A percentile compares a stretch with the other conserved stretches of the same genome.
phyloP scores from a whole-genome alignment of 106 monocot species.

The Dactylorhiza incarnata region DNA sequence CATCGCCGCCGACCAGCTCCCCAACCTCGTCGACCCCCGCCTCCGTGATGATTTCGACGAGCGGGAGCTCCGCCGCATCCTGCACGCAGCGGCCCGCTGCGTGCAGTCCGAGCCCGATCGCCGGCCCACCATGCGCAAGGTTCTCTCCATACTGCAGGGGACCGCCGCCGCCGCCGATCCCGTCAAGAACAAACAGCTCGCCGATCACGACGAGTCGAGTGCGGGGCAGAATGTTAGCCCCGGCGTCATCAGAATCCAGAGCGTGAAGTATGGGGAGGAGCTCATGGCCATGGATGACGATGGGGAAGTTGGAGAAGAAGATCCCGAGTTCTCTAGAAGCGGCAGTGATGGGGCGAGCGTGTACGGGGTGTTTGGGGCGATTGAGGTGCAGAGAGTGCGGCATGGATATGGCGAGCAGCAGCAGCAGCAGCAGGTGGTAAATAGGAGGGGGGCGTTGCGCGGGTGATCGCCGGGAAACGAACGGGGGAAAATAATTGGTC shows the following conservation, averaged over 20 bases:
- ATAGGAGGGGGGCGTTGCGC: not conserved
- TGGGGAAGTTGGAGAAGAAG: not conserved
- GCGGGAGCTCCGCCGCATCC: constrained; percentile 3
- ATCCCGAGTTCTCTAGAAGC: not conserved
- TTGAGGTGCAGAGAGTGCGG: not conserved
- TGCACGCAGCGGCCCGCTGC: constrained; percentile 7
- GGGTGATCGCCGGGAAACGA: not conserved
- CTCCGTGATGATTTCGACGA: not conserved
- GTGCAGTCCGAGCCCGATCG: constrained; percentile 13
- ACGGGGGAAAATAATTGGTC: too few relatives aligned
- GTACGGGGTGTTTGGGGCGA: constrained; percentile 5
- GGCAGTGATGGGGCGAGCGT: not conserved
- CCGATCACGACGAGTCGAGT: not conserved
- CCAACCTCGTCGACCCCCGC: constrained; percentile 29
- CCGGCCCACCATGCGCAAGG: constrained; percentile 7
- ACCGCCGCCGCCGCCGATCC: constrained; percentile 8
- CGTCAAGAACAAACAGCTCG: constrained; percentile 1
- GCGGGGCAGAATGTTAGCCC: not conserved
- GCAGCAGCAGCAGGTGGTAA: not conserved
- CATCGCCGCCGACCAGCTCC: constrained; percentile 16
- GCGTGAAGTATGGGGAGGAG: constrained; percentile 10
- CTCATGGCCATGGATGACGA: constrained; percentile 10
- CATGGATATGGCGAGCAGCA: not conserved
- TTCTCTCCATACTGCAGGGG: constrained; percentile 3
- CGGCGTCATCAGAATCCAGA: not conserved